Conservation (phyloP, 305 asterid genomes). For the Stenogyne calaminthoides region DNA sequence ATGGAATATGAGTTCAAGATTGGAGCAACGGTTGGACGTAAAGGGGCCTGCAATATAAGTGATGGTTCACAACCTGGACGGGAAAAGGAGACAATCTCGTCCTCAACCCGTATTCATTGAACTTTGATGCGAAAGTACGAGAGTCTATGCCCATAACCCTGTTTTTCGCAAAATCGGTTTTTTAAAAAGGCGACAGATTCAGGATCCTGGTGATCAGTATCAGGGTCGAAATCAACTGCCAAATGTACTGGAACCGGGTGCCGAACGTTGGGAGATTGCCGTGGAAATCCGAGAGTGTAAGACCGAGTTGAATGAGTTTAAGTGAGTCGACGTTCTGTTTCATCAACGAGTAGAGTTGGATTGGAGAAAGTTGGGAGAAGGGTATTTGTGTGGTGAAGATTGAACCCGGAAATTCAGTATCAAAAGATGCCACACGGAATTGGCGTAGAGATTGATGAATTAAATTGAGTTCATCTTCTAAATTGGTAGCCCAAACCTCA, state of each 20-base stretch:
- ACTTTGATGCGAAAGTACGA: not conserved
- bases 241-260: not conserved
- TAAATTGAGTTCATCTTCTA: not conserved
- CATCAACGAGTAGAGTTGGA: slow-evolving; percentile 4
- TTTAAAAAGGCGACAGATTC: not conserved
- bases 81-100: no score
- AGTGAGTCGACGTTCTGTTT: slow-evolving; percentile 5
- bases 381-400: not conserved
- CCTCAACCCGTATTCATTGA: not conserved
- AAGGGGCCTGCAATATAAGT: no score
- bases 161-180: not conserved
- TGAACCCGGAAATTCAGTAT: not conserved
- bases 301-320: slow-evolving; percentile 2
- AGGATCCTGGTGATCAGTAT: not conserved
- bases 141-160: not conserved
- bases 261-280: not conserved
- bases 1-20: no score
- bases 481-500: not conserved
- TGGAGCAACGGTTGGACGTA: no score
- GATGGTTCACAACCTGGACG: no score
- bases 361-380: not conserved
- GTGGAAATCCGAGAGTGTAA: not conserved
- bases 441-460: not conserved
- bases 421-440: not conserved
- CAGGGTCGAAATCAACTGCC: not conserved